A percentile compares a stretch with the other conserved stretches of the same genome.
Evolutionary conservation across 306 rosid species (phyloP).

Genomic region (Medicago arabica): DNA sequence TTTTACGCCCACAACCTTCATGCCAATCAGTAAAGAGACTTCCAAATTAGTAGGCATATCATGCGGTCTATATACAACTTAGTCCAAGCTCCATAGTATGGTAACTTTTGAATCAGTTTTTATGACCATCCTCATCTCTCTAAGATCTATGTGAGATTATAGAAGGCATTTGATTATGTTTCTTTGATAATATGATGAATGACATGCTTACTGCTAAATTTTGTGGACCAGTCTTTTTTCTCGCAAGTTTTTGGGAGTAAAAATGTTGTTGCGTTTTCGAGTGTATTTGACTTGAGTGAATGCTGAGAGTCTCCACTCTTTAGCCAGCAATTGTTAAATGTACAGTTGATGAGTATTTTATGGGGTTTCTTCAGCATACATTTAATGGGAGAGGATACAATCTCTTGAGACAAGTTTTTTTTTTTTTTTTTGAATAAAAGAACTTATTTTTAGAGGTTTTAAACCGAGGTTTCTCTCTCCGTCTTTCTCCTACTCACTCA

Average conservation of each 20-base stretch:
- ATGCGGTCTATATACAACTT: conserved; percentile 1
- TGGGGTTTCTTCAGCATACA: background rate
- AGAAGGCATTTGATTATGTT: conserved; percentile 6
- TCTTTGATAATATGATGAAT: background rate
- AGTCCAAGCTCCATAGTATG: background rate
- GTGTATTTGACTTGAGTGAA: conserved; percentile 12
- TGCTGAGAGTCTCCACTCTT: background rate
- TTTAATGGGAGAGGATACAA: background rate
- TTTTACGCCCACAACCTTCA: background rate
- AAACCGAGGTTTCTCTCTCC: no score
- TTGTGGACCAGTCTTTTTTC: background rate
- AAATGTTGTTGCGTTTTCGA: background rate
- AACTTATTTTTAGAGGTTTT: no score
- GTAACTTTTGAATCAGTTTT: background rate
- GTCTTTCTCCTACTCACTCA: background rate
- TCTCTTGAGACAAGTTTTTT: no score
- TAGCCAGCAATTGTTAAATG: background rate
- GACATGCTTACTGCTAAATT: conserved; percentile 1
- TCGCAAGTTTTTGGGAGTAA: conserved; percentile 12
- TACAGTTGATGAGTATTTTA: conserved; percentile 8
- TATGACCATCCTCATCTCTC: background rate
- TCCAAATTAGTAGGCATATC: background rate
- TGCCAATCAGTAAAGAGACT: conserved; percentile 4
- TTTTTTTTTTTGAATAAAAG: no score
- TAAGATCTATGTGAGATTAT: conserved; percentile 11